These are phyloP conservation scores for Nematocida sp. DNA, from an alignment of 371 early-diverging fungal species.

Conservation along the genomic window DNA sequence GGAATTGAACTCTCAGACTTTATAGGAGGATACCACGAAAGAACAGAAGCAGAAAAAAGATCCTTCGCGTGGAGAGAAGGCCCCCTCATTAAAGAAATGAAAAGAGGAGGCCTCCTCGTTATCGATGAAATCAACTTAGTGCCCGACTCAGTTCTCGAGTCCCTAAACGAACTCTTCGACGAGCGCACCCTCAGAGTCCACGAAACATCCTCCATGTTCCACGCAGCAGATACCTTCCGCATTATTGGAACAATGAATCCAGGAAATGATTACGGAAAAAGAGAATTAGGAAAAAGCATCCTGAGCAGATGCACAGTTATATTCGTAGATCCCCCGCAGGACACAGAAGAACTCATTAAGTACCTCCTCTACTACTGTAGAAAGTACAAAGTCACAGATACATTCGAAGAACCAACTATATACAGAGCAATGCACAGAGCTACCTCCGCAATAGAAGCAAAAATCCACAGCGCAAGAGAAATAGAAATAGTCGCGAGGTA, in stretches of 20 bases:
- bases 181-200: slow-evolving; percentile 79
- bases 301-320: slow-evolving; percentile 97
- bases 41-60: slow-evolving; percentile 77
- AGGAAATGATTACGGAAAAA: slow-evolving; percentile 97
- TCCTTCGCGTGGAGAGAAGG: slow-evolving; percentile 69
- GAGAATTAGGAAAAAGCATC: slow-evolving; percentile 94
- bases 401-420: not conserved
- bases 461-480: slow-evolving; percentile 40
- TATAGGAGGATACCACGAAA: slow-evolving; percentile 72
- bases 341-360: slow-evolving; percentile 54
- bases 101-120: slow-evolving; percentile 82
- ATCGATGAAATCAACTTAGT: slow-evolving; percentile 98
- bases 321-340: slow-evolving; percentile 68
- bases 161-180: slow-evolving; percentile 89
- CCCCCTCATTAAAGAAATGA: slow-evolving; percentile 83
- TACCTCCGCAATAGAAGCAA: not conserved
- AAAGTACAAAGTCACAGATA: slow-evolving; percentile 18
- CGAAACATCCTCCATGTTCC: slow-evolving; percentile 77
- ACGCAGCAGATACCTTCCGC: slow-evolving; percentile 73
- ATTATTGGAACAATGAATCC: slow-evolving; percentile 99
- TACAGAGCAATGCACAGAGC: slow-evolving; percentile 37
- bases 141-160: slow-evolving; percentile 94
- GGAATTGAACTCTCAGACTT: slow-evolving; percentile 92
- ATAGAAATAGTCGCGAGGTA: slow-evolving; percentile 28
- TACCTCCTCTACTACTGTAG: slow-evolving; percentile 47